Evolutionary conservation across 1,284 basidiomycete genomes (phyloP), one percentile per base, ranked within the genome.

Genomic region (Cystobasidium sp.): DNA sequence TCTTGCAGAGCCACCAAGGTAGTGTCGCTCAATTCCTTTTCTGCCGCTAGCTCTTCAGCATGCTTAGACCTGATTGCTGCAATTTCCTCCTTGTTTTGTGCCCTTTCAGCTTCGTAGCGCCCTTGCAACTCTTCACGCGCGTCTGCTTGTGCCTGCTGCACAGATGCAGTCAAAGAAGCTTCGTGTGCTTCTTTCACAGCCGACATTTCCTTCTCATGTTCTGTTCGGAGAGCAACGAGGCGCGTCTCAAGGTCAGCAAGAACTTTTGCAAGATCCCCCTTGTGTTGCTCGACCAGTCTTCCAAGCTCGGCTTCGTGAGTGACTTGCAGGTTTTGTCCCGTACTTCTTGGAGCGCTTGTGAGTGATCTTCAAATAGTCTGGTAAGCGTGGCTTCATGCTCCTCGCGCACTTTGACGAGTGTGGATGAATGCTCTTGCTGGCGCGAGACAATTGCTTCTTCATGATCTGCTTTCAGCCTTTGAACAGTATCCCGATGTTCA

Each of bases 291-390:
- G 8, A 63, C 66, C 68, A 55, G 62, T 44, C n/a, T 58, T 9
- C 39, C 52, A 9, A 76, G 68, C 12, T 63, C 73, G 3, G 68
- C 53, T 22, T 75, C 67, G 61, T 77, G 74, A 18, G 70, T 63
- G 31, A 20, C 24, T 44, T 55, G 20, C 12, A 69, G 43, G 1
- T 55, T n/a, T 8, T 53, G 39, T 74, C 64, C n/a, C 72, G 59
- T 8, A 47, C 14, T 46, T 62, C 44, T 43, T 74, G 56, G 10
- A 74, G 20, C 24, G 55, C 58, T 16, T 53, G 43, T 41, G 55
- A 53, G 31, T 68, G 66, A 39, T 46, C 55, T 43, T 68, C 56
- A 43, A 66, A 56, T 12, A 68, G 18, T 31, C 43, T 68, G 55
- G 56, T 68, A 22, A 68, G 53, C 8, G 56, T 62, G 14, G 6